phyloP scores from a whole-genome alignment of 345 rosid genomes.

The Kandelia obovata region DNA sequence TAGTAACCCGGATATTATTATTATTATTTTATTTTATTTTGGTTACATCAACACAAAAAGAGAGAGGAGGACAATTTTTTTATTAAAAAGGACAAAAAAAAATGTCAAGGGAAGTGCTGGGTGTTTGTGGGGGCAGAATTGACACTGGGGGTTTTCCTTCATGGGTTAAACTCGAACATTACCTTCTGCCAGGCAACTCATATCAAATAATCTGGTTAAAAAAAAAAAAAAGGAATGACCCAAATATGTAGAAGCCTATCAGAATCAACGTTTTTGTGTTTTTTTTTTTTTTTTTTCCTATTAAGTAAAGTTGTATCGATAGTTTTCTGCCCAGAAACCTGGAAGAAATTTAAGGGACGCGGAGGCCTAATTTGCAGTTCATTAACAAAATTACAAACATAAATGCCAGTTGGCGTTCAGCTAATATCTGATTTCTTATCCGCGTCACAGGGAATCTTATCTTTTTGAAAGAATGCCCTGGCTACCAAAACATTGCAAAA shows the following conservation, averaged over 20 bases:
- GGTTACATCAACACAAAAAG: not conserved
- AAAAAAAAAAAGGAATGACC: not conserved
- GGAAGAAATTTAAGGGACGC: not conserved
- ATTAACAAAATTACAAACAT: constrained; percentile 6
- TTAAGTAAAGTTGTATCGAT: too few relatives aligned
- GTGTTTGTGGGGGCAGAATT: not conserved
- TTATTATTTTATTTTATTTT: too few relatives aligned
- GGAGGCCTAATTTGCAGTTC: not conserved
- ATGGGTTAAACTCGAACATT: constrained; percentile 7
- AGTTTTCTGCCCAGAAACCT: too few relatives aligned
- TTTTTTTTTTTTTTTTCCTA: too few relatives aligned
- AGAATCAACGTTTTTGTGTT: not conserved
- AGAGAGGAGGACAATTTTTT: not conserved
- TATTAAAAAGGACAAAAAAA: constrained; percentile 3
- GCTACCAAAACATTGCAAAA: too few relatives aligned
- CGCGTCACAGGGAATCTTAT: too few relatives aligned
- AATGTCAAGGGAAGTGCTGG: constrained; percentile 5
- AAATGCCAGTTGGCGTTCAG: not conserved
- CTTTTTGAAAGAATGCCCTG: too few relatives aligned
- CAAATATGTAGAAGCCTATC: not conserved
- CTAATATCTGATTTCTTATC: too few relatives aligned
- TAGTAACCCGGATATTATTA: too few relatives aligned
- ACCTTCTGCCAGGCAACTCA: constrained; percentile 22
- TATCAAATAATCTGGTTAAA: constrained; percentile 2
- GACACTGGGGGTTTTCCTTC: not conserved